These are phyloP conservation scores for Saccharomyces hybrid DNA, from an alignment of 1,139 yeast genomes.

Conservation along the genomic window DNA sequence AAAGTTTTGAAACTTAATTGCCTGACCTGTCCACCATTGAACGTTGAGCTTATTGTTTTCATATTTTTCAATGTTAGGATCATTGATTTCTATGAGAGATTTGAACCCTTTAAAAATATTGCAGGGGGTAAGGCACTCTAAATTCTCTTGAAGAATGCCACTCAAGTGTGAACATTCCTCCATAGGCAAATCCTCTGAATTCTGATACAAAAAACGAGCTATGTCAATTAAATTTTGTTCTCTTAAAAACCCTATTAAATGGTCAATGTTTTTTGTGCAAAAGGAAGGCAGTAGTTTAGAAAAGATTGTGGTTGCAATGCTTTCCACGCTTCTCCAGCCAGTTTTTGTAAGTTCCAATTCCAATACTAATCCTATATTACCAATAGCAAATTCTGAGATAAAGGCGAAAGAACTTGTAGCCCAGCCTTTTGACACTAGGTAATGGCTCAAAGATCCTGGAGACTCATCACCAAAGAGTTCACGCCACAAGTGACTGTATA, in stretches of 20 bases:
- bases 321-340: slow-evolving; percentile 34
- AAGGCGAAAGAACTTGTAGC: slow-evolving; percentile 37
- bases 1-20: slow-evolving; percentile 32
- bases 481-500: slow-evolving; percentile 44
- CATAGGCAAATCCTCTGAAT: slow-evolving; percentile 33
- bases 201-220: slow-evolving; percentile 39
- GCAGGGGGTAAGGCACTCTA: slow-evolving; percentile 27
- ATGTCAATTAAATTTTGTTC: slow-evolving; percentile 42
- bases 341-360: slow-evolving; percentile 41
- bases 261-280: slow-evolving; percentile 19
- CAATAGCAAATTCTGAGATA: slow-evolving; percentile 35
- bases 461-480: slow-evolving; percentile 58
- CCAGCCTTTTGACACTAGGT: slow-evolving; percentile 30
- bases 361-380: slow-evolving; percentile 35
- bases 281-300: slow-evolving; percentile 23
- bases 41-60: slow-evolving; percentile 28
- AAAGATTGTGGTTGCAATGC: slow-evolving; percentile 33
- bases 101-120: slow-evolving; percentile 39
- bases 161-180: slow-evolving; percentile 39
- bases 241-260: slow-evolving; percentile 36
- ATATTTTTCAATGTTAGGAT: slow-evolving; percentile 25
- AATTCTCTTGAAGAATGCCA: slow-evolving; percentile 34
- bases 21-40: slow-evolving; percentile 37
- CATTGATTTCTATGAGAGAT: slow-evolving; percentile 29
- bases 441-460: slow-evolving; percentile 38